Evolutionary conservation across 371 early-diverging fungal species (phyloP), one percentile per base, ranked within the genome.

Genomic region (Lichtheimia corymbifera): DNA sequence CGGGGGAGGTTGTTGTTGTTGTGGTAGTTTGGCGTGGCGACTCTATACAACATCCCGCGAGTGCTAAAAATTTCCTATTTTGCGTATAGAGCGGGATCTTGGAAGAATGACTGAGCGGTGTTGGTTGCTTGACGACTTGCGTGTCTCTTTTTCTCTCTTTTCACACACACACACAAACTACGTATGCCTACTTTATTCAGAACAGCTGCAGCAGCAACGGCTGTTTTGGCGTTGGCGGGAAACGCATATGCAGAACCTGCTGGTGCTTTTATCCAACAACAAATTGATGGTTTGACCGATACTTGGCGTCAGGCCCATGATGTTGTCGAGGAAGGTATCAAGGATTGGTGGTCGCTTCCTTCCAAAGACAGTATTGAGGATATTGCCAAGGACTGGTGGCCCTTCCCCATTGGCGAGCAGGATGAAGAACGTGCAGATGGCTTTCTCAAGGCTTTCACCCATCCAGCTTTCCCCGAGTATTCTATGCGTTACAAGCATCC

Each of bases 391-490:
- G 35, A 35, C 9, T 35, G 35, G 35, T 35, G 35, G 35, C 28
- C 58, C 6, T 47, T 50, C 11, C 50, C 58, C 4, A 30, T 40
- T 18, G 58, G 35, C 35, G 43, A 45, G 14, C 35, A 35, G 11
- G 9, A 35, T 35, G 35, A 35, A 0, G 35, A 35, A 35, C 35
- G 35, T 35, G 35, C 35, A 11, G n/a, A 42, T 14, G 57, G 43
- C 15, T 35, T 35, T 4, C 40, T 61, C 55, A 53, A 67, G 55
- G 67, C 74, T 15, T 67, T 78, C 18, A 69, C 72, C 1, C 85
- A 84, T 65, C 76, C 77, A 59, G 83, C 84, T 22, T 88, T 92
- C 68, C 89, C 91, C 15, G 81, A 86, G 53, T 87, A 89, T 74
- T 75, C 84, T 59, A 69, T 93, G 64, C 87, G 93, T 56, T 81